Base-by-base conservation (phyloP, 108 stramenopile species). In the Cyclotella kingstonii region DNA sequence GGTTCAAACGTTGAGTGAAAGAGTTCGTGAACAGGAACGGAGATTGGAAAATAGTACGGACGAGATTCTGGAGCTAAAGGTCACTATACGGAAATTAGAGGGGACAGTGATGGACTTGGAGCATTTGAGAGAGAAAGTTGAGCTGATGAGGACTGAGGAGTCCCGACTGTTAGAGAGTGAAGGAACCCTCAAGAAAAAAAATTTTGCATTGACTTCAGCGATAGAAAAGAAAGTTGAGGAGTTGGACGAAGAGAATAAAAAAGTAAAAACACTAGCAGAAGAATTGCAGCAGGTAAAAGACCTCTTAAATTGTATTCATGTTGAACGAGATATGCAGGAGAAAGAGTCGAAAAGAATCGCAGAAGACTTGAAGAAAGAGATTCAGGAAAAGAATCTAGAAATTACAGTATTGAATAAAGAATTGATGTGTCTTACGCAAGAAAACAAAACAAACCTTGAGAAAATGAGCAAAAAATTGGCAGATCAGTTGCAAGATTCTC, bases 11-110 rank as follows among this genome's bases (percentile, higher is more conserved):
- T 30, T 66, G 54, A 18, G n/a, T 3, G 54, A 31, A 0, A 36
- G 54, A 7, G 18, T 53, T 23, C 9, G 35, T 0, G 65, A 66
- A 25, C 65, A 66, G 31, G 65, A 66, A 23, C 18, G 45, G 31
- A 43, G 54, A 26, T 38, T 66, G 5, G 65, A 47, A n/a, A 18
- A 5, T 26, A 19, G 36, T 9, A 28, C 7, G 8, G 4, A 18
- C 9, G 65, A 66, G 25, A 47, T 23, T 36, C 1, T 17, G 22
- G 65, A 26, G 5, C 23, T 18, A 14, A 54, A 47, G 30, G n/a
- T 17, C 43, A 22, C 17, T 9, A 49, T 49, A 23, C 39, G 51
- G 5, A 40, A 39, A 26, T 17, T 63, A n/a, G 63, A 44, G 30
- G 11, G 0, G 18, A 46, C 55, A 15, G 38, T 41, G 54, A 54